phyloP scores from a whole-genome alignment of 768 basidiomycete genomes.

The Mycena epipterygia region DNA sequence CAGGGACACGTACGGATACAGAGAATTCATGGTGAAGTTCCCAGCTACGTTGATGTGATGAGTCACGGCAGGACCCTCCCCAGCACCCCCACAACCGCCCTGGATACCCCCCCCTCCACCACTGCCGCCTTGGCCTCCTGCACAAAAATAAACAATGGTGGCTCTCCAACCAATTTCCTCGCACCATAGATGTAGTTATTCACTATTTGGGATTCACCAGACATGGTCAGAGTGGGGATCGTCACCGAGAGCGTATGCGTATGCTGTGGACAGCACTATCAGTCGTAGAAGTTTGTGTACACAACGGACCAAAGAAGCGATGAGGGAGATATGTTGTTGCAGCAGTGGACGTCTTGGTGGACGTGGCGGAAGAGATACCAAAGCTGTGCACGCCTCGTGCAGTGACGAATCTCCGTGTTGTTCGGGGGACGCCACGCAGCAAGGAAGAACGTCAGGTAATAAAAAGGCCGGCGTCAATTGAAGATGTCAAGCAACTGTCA shows the following conservation, averaged over 20 bases:
- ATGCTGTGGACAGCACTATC: neutral
- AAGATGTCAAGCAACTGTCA: too few species aligned
- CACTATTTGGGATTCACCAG: neutral
- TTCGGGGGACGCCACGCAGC: too few species aligned
- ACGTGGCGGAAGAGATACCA: neutral
- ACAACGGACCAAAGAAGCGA: constrained; percentile 1
- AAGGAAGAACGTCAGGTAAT: too few species aligned
- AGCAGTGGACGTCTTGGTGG: constrained; percentile 6
- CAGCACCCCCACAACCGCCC: neutral
- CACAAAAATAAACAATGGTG: neutral
- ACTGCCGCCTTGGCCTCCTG: neutral
- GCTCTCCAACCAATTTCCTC: neutral
- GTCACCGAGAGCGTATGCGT: constrained; percentile 3
- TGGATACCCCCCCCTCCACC: neutral
- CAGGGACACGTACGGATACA: too few species aligned
- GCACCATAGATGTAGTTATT: neutral
- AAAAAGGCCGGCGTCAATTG: too few species aligned
- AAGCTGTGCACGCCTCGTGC: too few species aligned
- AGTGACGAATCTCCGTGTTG: too few species aligned
- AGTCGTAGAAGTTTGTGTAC: neutral
- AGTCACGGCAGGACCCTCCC: too few species aligned
- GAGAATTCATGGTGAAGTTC: neutral
- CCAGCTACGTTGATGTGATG: too few species aligned
- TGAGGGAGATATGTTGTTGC: neutral
- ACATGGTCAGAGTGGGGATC: constrained; percentile 1